phyloP scores from a whole-genome alignment of 192 early-diverging fungal genomes.

The Linnemannia elongata region DNA sequence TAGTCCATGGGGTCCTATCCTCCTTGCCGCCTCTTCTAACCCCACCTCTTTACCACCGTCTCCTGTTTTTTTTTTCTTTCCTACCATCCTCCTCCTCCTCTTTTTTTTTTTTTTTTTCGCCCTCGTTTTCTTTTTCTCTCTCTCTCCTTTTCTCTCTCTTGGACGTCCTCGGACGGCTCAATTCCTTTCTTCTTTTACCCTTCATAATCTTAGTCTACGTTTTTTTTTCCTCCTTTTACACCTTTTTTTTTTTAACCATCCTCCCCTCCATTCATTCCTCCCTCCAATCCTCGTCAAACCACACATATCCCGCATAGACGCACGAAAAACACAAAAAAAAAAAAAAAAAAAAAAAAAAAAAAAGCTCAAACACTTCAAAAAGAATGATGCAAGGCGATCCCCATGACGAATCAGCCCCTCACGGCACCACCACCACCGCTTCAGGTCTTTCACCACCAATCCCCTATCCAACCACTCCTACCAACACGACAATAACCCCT shows the following conservation, averaged over 20 bases:
- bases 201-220: neutral
- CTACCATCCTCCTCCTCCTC: neutral
- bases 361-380: neutral
- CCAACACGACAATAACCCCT: neutral
- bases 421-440: neutral
- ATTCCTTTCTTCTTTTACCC: neutral
- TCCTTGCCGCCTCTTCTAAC: neutral
- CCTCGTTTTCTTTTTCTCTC: neutral
- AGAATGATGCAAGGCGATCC: neutral
- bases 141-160: neutral
- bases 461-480: neutral
- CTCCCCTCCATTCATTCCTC: neutral
- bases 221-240: neutral
- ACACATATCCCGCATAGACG: neutral
- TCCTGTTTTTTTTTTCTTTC: neutral
- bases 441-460: neutral
- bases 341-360: neutral
- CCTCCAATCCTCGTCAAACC: neutral
- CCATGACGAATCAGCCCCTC: neutral
- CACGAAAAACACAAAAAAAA: neutral
- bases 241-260: neutral
- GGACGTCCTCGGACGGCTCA: neutral
- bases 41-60: too few species aligned
- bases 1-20: neutral
- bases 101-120: neutral